phyloP scores from a whole-genome alignment of 768 basidiomycete genomes.

The Suillus occidentalis region DNA sequence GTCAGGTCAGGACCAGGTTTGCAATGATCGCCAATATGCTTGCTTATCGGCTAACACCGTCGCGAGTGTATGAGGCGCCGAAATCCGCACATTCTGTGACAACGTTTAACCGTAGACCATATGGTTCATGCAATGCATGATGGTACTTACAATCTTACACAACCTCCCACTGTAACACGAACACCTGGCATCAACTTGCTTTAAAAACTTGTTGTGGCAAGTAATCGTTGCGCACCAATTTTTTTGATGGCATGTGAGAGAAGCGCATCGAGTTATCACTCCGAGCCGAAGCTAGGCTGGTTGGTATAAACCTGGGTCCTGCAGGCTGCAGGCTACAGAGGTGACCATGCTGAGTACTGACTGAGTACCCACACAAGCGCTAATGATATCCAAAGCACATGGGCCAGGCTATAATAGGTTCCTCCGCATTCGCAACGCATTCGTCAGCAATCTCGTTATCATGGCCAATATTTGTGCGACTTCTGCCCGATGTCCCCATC shows the following conservation, averaged over 20 bases:
- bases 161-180: not conserved
- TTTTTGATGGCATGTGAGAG: not conserved
- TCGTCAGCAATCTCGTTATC: constrained; percentile 3
- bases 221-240: not conserved
- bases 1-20: not conserved
- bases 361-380: not conserved
- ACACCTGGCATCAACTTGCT: not conserved
- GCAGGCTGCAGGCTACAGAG: too few relatives aligned
- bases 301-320: too few relatives aligned
- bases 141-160: not conserved
- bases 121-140: not conserved
- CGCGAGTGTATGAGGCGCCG: not conserved
- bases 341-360: not conserved
- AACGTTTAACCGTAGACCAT: not conserved
- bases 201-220: not conserved
- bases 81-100: not conserved
- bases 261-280: not conserved
- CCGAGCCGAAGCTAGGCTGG: not conserved
- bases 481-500: not conserved
- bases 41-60: not conserved
- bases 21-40: not conserved
- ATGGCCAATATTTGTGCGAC: not conserved
- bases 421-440: not conserved
- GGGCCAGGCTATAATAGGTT: not conserved
- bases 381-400: not conserved